Evolutionary conservation across 1,139 yeast genomes (phyloP).

Genomic region (Sugiyamaella novakii): DNA sequence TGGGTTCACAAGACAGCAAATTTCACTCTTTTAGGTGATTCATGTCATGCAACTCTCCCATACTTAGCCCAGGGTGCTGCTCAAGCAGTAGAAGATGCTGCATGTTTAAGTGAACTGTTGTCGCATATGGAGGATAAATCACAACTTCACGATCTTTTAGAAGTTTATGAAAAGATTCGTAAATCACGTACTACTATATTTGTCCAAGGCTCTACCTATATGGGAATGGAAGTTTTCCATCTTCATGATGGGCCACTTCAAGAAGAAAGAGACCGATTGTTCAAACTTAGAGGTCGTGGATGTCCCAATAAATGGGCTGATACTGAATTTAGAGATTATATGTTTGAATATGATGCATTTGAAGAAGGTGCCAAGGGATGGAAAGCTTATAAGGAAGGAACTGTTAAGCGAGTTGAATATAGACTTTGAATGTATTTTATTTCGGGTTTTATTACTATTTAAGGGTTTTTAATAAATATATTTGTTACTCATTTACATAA

Average conservation of each 20-base stretch:
- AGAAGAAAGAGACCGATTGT: constrained; percentile 39
- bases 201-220: constrained; percentile 36
- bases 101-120: constrained; percentile 40
- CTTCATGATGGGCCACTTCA: constrained; percentile 39
- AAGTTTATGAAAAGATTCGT: constrained; percentile 35
- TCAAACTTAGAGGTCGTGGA: constrained; percentile 25
- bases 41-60: constrained; percentile 48
- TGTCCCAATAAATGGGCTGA: constrained; percentile 42
- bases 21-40: constrained; percentile 43
- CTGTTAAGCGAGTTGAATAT: background rate
- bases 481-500: too few relatives aligned
- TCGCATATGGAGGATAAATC: constrained; percentile 42
- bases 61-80: constrained; percentile 50
- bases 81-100: constrained; percentile 45
- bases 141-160: constrained; percentile 25
- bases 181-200: constrained; percentile 40
- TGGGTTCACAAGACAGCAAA: constrained; percentile 32
- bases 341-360: constrained; percentile 41
- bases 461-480: too few relatives aligned
- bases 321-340: constrained; percentile 37
- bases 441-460: too few relatives aligned
- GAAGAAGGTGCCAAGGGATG: constrained; percentile 29
- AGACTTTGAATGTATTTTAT: too few relatives aligned
- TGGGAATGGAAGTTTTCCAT: constrained; percentile 37
- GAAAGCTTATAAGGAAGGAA: constrained; percentile 12